Evolutionary conservation across 2,329 filamentous ascomycete species (phyloP).

Genomic region (Cladosporium phlei): DNA sequence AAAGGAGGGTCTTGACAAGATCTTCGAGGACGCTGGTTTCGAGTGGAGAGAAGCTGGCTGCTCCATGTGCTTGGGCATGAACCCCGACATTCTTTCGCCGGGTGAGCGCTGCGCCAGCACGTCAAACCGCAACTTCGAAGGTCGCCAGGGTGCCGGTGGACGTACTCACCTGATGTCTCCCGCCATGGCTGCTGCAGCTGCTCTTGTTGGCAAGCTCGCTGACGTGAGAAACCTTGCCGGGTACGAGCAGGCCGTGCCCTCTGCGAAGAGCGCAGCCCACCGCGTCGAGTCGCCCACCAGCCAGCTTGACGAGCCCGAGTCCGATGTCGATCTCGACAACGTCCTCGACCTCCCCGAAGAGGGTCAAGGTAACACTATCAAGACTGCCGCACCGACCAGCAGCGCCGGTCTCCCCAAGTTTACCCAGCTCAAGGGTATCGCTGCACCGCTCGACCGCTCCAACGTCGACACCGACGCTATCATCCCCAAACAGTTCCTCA

Average conservation of each 20-base stretch:
- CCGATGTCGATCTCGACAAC: conserved; percentile 60
- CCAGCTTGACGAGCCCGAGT: conserved; percentile 51
- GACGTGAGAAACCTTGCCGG: conserved; percentile 77
- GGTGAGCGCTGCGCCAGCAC: conserved; percentile 92
- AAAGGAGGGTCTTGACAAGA: conserved; percentile 84
- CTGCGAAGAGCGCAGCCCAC: conserved; percentile 48
- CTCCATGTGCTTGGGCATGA: conserved; percentile 99
- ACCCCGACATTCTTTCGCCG: conserved; percentile 91
- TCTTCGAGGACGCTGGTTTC: conserved; percentile 87
- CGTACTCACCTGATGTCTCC: conserved; percentile 96
- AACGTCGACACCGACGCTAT: conserved; percentile 99
- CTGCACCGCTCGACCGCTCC: conserved; percentile 77
- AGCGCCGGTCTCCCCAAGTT: conserved; percentile 73
- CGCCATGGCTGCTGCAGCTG: conserved; percentile 90
- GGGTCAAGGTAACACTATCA: conserved; percentile 60
- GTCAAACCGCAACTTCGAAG: conserved; percentile 96
- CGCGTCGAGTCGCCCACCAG: conserved; percentile 50
- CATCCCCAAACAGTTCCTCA: conserved; percentile 98
- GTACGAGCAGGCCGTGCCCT: conserved; percentile 41
- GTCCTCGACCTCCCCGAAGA: conserved; percentile 63
- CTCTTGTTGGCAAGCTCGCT: conserved; percentile 82
- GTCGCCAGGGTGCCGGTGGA: conserved; percentile 84
- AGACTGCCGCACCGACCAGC: conserved; percentile 43
- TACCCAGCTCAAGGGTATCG: conserved; percentile 75
- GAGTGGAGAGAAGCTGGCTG: conserved; percentile 98